Conservation (phyloP, 345 rosid species). For the Linum lewisii region DNA sequence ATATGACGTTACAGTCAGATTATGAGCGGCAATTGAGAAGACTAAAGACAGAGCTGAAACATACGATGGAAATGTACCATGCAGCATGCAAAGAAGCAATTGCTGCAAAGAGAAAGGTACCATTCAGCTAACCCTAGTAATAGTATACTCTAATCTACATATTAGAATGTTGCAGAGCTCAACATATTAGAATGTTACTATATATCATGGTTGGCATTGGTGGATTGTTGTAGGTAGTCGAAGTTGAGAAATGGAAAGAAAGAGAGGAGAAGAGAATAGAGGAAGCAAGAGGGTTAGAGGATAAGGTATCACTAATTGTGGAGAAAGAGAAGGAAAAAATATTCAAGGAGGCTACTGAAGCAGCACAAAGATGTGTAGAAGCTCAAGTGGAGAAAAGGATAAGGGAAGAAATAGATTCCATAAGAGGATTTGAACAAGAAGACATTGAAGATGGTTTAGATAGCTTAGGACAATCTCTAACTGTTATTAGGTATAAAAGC, state of each 20-base stretch:
- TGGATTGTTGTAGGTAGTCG: conserved; percentile 7
- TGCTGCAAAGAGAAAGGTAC: conserved; percentile 14
- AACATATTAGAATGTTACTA: too few relatives aligned
- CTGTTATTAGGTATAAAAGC: conserved; percentile 10
- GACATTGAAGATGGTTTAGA: neutral
- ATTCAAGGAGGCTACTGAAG: neutral
- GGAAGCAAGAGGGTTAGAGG: neutral
- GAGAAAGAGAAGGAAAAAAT: neutral
- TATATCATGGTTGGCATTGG: too few relatives aligned
- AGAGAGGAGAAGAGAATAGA: conserved; percentile 8
- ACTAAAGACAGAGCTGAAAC: conserved; percentile 10
- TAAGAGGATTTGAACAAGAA: neutral
- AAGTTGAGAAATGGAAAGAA: conserved; percentile 16
- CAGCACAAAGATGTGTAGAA: conserved; percentile 11
- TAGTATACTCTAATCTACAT: too few relatives aligned
- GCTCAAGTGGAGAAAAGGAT: conserved; percentile 14
- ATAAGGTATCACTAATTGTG: neutral
- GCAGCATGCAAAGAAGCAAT: conserved; percentile 19
- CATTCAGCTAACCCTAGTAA: too few relatives aligned
- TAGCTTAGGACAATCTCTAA: conserved; percentile 7
- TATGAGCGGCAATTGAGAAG: neutral
- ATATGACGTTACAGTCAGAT: neutral
- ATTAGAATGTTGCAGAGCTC: too few relatives aligned
- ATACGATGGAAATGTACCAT: conserved; percentile 19
- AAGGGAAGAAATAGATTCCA: conserved; percentile 4